phyloP scores from a whole-genome alignment of 805 yeast species.

The Barnettozyma salicaria region DNA sequence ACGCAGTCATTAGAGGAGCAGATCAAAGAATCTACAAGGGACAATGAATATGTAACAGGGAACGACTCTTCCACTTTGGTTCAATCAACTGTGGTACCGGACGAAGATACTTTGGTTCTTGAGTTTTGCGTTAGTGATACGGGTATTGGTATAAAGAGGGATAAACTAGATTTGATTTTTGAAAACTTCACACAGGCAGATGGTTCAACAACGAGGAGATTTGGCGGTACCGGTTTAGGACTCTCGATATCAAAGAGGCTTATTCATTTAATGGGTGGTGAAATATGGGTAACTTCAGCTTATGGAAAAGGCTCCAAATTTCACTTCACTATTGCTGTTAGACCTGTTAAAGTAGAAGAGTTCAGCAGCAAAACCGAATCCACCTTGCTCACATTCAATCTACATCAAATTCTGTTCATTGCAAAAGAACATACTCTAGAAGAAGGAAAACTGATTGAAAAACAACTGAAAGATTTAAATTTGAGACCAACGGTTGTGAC shows the following conservation, averaged over 20 bases:
- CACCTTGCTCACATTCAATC: slow-evolving; percentile 61
- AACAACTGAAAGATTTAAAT: slow-evolving; percentile 47
- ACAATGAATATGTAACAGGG: slow-evolving; percentile 26
- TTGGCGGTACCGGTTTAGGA: slow-evolving; percentile 93
- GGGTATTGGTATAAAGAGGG: slow-evolving; percentile 83
- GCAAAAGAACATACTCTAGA: slow-evolving; percentile 53
- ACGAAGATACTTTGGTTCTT: slow-evolving; percentile 58
- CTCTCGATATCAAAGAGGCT: slow-evolving; percentile 81
- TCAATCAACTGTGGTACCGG: slow-evolving; percentile 41
- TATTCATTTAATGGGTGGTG: slow-evolving; percentile 89
- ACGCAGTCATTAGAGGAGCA: slow-evolving; percentile 20
- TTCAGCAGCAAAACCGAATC: slow-evolving; percentile 61
- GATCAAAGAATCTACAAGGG: slow-evolving; percentile 22
- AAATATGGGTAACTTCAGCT: slow-evolving; percentile 79
- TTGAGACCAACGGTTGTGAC: slow-evolving; percentile 58
- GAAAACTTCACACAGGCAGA: slow-evolving; percentile 92
- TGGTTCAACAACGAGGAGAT: slow-evolving; percentile 86
- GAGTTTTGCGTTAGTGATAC: slow-evolving; percentile 88
- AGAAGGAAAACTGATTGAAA: slow-evolving; percentile 44
- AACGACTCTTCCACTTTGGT: slow-evolving; percentile 30
- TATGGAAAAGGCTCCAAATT: slow-evolving; percentile 80
- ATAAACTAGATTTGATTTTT: slow-evolving; percentile 73
- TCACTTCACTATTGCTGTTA: slow-evolving; percentile 70
- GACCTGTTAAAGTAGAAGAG: slow-evolving; percentile 47
- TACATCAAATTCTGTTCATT: slow-evolving; percentile 64